Evolutionary conservation across 2,329 filamentous ascomycete species (phyloP), one percentile per base, ranked within the genome.

Genomic region (Juglanconis juglandina): DNA sequence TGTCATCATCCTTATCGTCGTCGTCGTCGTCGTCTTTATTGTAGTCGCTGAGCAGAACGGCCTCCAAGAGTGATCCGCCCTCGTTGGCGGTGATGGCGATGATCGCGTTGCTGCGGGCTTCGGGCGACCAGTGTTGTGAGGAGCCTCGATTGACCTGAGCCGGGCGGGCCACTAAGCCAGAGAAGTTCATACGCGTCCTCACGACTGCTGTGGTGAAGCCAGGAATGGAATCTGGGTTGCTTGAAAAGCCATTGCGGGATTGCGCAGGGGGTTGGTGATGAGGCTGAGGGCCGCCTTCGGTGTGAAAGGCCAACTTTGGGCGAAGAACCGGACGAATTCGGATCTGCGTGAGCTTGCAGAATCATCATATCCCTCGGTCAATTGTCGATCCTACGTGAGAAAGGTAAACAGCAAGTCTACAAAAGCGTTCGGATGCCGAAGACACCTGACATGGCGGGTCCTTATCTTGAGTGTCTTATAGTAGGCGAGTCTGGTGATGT

Each of bases 181-280:
- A 72, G 67, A 32, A 73, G 54, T 47, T 68, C 69, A 58, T 70
- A 65, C 44, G 67, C 66, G 51, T 65, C 66, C 33, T 32, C 34
- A 8, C 66, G 61, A 10, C 63, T 64, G 13, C 53, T 66, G 3
- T 70, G 68, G 49, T 70, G 68, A 54, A 71, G 67, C 72, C 72
- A 73, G 0, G 68, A 59, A 6, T 67, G 65, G 48, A 74, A 73
- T 33, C 69, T 69, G 14, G 68, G 65, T 13, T 72, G 53, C 33
- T 71, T 67, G 57, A 71, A 69, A 17, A 73, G 65, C 72, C 71
- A 74, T 4, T 69, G 66, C 47, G 70, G 70, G 1, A 68, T 72
- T 0, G 67, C 70, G 4, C 68, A 71, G 50, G 71, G 68, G 1
- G 67, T 66, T 2, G 60, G 59, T 4, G 62, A 42, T 4, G 63